A percentile compares a stretch with the other conserved stretches of the same genome.
phyloP scores from a whole-genome alignment of 192 early-diverging fungal species.

The Podila minutissima region DNA sequence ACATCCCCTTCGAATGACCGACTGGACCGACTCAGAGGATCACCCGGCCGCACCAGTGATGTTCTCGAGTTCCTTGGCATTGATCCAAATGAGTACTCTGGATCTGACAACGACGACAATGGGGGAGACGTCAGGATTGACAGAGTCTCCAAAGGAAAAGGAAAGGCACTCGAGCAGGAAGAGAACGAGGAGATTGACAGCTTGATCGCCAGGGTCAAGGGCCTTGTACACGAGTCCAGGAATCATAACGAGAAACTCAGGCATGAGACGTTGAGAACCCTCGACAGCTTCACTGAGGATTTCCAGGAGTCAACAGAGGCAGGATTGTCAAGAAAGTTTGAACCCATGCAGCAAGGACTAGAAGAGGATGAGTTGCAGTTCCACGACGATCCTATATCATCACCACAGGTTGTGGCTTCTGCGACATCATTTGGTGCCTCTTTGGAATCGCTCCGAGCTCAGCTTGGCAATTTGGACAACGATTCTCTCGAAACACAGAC shows the following conservation, averaged over 20 bases:
- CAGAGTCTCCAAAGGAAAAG: constrained; percentile 14
- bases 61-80: constrained; percentile 37
- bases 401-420: neutral
- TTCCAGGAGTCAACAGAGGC: constrained; percentile 1
- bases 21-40: neutral
- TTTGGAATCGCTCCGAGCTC: constrained; percentile 21
- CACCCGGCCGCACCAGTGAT: constrained; percentile 14
- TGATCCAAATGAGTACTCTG: constrained; percentile 23
- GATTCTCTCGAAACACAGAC: neutral
- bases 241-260: constrained; percentile 5
- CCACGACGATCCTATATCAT: neutral
- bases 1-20: neutral
- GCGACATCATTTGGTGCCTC: constrained; percentile 1
- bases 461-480: constrained; percentile 3
- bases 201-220: constrained; percentile 38
- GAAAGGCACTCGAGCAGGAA: constrained; percentile 7
- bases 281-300: neutral
- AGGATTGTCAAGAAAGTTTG: constrained; percentile 11
- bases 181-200: constrained; percentile 21
- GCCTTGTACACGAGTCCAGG: constrained; percentile 36
- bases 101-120: constrained; percentile 12
- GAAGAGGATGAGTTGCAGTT: constrained; percentile 23
- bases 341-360: constrained; percentile 16
- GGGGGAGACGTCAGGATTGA: neutral
- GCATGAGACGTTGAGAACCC: neutral